Percentiles rank a stretch among this genome's conserved stretches.
Evolutionary conservation across 495 filamentous ascomycete genomes (phyloP).

Genomic region (Penicillium turbatum): DNA sequence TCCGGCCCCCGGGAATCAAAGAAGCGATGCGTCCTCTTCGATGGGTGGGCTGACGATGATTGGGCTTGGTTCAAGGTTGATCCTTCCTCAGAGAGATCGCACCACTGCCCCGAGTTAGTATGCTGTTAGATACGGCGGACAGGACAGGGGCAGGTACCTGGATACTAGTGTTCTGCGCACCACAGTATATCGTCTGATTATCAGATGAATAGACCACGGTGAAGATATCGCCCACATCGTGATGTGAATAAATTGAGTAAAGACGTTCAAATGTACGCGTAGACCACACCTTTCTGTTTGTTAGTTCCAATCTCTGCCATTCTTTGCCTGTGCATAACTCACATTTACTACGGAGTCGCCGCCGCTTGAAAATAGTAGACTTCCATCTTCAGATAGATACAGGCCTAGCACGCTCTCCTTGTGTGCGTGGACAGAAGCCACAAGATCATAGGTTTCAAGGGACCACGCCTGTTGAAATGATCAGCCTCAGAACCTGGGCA

Average conservation of each 20-base stretch:
- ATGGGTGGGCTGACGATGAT: slow-evolving; percentile 62
- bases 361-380: slow-evolving; percentile 84
- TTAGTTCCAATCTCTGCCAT: not conserved
- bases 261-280: slow-evolving; percentile 59
- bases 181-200: slow-evolving; percentile 80
- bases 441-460: slow-evolving; percentile 75
- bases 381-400: slow-evolving; percentile 66
- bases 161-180: slow-evolving; percentile 91
- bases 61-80: slow-evolving; percentile 51
- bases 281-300: slow-evolving; percentile 55
- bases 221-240: slow-evolving; percentile 95
- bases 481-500: not conserved
- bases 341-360: slow-evolving; percentile 93
- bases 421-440: slow-evolving; percentile 75
- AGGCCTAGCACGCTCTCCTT: slow-evolving; percentile 85
- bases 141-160: slow-evolving; percentile 50
- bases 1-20: slow-evolving; percentile 88
- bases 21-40: slow-evolving; percentile 81
- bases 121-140: not conserved
- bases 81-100: slow-evolving; percentile 52
- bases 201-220: slow-evolving; percentile 78
- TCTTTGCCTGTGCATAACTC: slow-evolving; percentile 22
- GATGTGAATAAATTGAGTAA: slow-evolving; percentile 87
- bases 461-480: slow-evolving; percentile 62
- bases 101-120: slow-evolving; percentile 47